Evolutionary conservation across 441 rosid genomes (phyloP), one percentile per base, ranked within the genome.

Genomic region (Adansonia grandidieri): DNA sequence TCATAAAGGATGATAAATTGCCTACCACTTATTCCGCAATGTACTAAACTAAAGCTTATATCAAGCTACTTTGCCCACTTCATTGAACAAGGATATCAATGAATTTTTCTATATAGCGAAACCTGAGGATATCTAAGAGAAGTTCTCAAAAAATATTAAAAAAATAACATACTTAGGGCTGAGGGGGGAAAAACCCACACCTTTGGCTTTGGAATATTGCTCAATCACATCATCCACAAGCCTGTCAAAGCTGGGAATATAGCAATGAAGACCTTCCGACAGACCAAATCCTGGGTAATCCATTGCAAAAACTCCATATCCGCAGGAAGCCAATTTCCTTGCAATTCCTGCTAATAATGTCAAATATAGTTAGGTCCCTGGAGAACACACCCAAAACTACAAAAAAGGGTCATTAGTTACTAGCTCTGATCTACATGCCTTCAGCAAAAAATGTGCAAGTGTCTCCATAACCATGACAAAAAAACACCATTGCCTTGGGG

Each of bases 401-500:
- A 71, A 53, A 73, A 20, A 19, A 37, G 40, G n/a, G 15, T 61
- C 57, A 77, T 60, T 44, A 9, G 67, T 62, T 73, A 9, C 14
- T 64, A 65, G 66, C 58, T 53, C 67, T 40, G 14, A 85, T 75
- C 58, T 50, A 83, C 90, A 74, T 89, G 82, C 99, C 99, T 96
- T 96, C 98, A 64, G 81, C 87, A 88, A 94, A 94, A 85, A 96
- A 96, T 0, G 99, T 91, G 89, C 98, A 94, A 72, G 95, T 92
- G 85, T 96, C 99, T 81, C 93, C 98, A 83, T 96, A 96, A 80
- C 99, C 99, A 84, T 96, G 98, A 81, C 99, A 96, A 83, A 71
- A 89, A 79, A 89, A 96, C 79, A 96, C 89, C 79, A 90, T 74
- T 74, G 96, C 99, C 82, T 85, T 93, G 4, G 91, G 98, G 57